Conservation (phyloP, 2,329 filamentous ascomycete species). For the Verticillium tricorpus region DNA sequence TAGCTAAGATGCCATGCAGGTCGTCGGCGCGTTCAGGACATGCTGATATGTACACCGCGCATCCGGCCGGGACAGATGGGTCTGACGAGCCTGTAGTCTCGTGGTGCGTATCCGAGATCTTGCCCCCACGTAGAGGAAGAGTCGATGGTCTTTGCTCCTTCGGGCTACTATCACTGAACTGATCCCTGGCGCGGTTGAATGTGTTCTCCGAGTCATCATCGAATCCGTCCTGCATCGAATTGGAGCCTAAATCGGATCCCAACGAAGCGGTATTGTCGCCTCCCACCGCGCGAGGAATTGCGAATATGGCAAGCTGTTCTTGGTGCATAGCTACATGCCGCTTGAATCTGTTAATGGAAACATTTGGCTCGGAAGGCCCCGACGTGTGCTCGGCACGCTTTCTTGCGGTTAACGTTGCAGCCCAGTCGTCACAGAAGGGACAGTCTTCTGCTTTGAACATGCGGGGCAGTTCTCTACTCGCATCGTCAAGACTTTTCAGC, state of each 20-base stretch:
- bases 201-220: background rate
- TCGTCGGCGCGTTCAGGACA: background rate
- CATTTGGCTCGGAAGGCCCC: background rate
- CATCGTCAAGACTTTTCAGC: conserved; percentile 14
- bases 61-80: background rate
- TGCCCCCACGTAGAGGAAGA: background rate
- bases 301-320: conserved; percentile 10
- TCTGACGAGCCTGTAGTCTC: background rate
- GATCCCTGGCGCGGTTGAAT: background rate
- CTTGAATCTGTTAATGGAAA: conserved; percentile 2
- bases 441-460: conserved; percentile 18
- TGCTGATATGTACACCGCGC: background rate
- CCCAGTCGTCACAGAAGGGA: conserved; percentile 24
- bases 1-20: background rate
- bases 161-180: background rate
- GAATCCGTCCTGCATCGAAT: background rate
- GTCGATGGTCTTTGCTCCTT: background rate
- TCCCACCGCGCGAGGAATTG: background rate
- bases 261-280: background rate
- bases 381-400: background rate
- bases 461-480: conserved; percentile 16
- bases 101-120: no score
- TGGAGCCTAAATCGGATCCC: background rate
- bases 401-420: conserved; percentile 4
- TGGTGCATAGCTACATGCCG: conserved; percentile 7